phyloP scores from a whole-genome alignment of 2,329 filamentous ascomycete genomes.

The Aspergillus felis region DNA sequence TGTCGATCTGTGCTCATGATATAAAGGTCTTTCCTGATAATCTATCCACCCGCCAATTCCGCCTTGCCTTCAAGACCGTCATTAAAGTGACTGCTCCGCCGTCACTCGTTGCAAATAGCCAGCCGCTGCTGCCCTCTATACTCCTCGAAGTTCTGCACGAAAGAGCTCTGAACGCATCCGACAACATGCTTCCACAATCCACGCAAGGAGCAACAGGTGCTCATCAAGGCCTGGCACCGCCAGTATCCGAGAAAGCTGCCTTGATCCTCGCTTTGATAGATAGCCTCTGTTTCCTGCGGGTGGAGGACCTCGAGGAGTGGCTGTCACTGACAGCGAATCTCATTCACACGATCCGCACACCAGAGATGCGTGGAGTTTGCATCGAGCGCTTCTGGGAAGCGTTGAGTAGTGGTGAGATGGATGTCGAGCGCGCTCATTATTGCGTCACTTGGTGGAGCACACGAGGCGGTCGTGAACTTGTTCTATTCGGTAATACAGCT shows the following conservation, averaged over 20 bases:
- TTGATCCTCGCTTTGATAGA: constrained; percentile 75
- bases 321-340: constrained; percentile 67
- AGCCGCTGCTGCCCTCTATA: constrained; percentile 74
- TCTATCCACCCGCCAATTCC: constrained; percentile 80
- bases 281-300: constrained; percentile 67
- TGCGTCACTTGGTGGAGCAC: constrained; percentile 85
- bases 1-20: neutral
- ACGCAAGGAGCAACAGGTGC: constrained; percentile 32
- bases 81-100: constrained; percentile 79
- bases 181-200: constrained; percentile 44
- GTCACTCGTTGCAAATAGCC: constrained; percentile 65
- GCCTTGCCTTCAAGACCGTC: constrained; percentile 80
- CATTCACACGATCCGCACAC: constrained; percentile 61
- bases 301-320: constrained; percentile 74
- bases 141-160: constrained; percentile 74
- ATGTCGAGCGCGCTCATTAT: constrained; percentile 73
- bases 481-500: constrained; percentile 45
- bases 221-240: constrained; percentile 29
- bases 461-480: constrained; percentile 55
- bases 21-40: constrained; percentile 66
- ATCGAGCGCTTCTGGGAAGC: constrained; percentile 75
- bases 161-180: constrained; percentile 55
- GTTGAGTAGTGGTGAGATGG: constrained; percentile 77
- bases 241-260: constrained; percentile 69
- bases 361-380: constrained; percentile 59